A percentile compares a stretch with the other conserved stretches of the same genome.
Conservation (phyloP, 2,329 filamentous ascomycete genomes). For the Dendrostoma leiphaemia region DNA sequence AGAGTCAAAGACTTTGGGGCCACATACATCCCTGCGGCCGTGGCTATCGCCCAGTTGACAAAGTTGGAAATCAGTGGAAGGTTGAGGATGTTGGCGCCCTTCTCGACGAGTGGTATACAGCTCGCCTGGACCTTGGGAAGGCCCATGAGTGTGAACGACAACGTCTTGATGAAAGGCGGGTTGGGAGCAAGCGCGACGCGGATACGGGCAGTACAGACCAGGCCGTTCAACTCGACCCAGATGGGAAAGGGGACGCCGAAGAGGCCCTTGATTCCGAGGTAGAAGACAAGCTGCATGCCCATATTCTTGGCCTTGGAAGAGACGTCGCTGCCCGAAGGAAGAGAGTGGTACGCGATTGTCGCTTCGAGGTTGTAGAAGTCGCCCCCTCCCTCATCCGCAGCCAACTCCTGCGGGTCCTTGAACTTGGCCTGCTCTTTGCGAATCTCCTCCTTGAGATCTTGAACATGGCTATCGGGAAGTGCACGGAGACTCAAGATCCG, state of each 20-base stretch:
- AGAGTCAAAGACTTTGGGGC: conserved; percentile 93
- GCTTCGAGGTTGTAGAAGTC: conserved; percentile 92
- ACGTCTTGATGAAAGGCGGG: conserved; percentile 85
- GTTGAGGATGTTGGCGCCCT: conserved; percentile 87
- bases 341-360: conserved; percentile 87
- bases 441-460: conserved; percentile 78
- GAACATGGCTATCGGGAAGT: conserved; percentile 77
- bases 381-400: conserved; percentile 85
- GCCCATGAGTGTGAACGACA: conserved; percentile 94
- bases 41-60: conserved; percentile 89
- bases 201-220: conserved; percentile 85
- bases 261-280: conserved; percentile 82
- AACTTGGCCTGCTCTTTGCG: conserved; percentile 74
- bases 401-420: conserved; percentile 83
- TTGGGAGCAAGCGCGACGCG: conserved; percentile 84
- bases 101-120: conserved; percentile 89
- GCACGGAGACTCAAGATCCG: conserved; percentile 84
- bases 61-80: conserved; percentile 93
- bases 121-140: conserved; percentile 85
- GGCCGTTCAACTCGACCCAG: conserved; percentile 83
- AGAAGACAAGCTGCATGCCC: conserved; percentile 96
- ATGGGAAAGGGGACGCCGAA: conserved; percentile 87
- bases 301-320: conserved; percentile 88
- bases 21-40: conserved; percentile 86
- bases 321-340: conserved; percentile 66